Evolutionary conservation across 441 rosid species (phyloP).

Genomic region (Adansonia rubrostipa): DNA sequence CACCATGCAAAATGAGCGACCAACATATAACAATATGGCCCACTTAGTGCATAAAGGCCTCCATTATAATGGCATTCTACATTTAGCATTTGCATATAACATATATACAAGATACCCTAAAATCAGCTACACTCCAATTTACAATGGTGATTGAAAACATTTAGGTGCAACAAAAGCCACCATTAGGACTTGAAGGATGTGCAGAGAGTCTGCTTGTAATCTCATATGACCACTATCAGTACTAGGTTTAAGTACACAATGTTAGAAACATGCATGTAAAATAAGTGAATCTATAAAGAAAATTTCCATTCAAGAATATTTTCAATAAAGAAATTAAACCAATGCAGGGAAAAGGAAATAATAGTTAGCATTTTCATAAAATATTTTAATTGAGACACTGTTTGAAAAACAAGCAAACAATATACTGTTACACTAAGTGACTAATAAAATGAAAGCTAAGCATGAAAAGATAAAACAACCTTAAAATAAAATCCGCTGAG

Average conservation of each 20-base stretch:
- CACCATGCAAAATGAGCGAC: conserved; percentile 10
- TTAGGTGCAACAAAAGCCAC: not conserved
- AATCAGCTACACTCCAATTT: not conserved
- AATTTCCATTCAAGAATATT: not conserved
- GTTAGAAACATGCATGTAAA: not conserved
- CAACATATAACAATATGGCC: not conserved
- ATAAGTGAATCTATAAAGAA: not conserved
- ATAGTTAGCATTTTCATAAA: not conserved
- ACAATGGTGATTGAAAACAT: not conserved
- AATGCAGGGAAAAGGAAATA: not conserved
- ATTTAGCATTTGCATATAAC: not conserved
- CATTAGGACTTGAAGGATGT: not conserved
- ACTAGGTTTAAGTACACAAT: not conserved
- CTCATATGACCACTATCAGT: not conserved
- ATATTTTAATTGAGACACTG: not conserved
- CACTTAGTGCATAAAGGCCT: not conserved
- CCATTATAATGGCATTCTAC: not conserved
- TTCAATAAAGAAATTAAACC: not conserved
- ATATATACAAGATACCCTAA: not conserved
- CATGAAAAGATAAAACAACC: not conserved
- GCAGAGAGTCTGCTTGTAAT: not conserved
- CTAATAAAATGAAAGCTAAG: conserved; percentile 18
- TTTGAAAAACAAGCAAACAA: not conserved
- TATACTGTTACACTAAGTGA: not conserved
- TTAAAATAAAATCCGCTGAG: not conserved